Evolutionary conservation across 2,329 filamentous ascomycete species (phyloP).

Genomic region (Monosporascus sp.): DNA sequence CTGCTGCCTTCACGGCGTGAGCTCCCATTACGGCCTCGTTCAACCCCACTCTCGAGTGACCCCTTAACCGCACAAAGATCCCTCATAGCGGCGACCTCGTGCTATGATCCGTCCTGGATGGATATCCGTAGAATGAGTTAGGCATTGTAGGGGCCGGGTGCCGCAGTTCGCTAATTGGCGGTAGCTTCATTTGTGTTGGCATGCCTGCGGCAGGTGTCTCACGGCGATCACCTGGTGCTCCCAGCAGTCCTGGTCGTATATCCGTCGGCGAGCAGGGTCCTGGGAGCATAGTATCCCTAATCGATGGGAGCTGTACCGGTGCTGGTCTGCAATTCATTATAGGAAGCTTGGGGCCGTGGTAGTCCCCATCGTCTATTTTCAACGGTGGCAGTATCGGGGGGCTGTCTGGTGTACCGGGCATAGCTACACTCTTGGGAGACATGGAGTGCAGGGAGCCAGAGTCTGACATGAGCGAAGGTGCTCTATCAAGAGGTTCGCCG

Average conservation of each 20-base stretch:
- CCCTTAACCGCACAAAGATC: too few species aligned
- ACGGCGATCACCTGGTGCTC: background rate
- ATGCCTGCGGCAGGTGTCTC: background rate
- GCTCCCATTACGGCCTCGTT: too few species aligned
- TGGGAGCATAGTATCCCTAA: conserved; percentile 26
- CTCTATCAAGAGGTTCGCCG: conserved; percentile 49
- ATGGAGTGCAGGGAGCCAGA: conserved; percentile 56
- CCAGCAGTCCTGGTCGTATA: conserved; percentile 1
- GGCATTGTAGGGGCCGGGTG: background rate
- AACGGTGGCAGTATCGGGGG: conserved; percentile 27
- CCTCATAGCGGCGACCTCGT: too few species aligned
- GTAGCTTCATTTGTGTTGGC: background rate
- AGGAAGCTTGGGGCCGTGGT: conserved; percentile 3
- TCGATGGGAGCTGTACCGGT: conserved; percentile 16
- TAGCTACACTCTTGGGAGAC: conserved; percentile 41
- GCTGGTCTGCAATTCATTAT: background rate
- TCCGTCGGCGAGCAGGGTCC: conserved; percentile 28
- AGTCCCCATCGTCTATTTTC: conserved; percentile 11
- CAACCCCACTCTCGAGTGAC: too few species aligned
- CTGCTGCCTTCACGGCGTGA: too few species aligned
- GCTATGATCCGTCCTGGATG: background rate
- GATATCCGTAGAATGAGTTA: background rate
- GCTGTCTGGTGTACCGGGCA: conserved; percentile 33
- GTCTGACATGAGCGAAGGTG: conserved; percentile 69
- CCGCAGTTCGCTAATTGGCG: background rate